Percentiles rank a stretch among this genome's conserved stretches.
These are phyloP conservation scores for Grifola frondosa DNA, from an alignment of 1,284 basidiomycete species.

Conservation along the genomic window DNA sequence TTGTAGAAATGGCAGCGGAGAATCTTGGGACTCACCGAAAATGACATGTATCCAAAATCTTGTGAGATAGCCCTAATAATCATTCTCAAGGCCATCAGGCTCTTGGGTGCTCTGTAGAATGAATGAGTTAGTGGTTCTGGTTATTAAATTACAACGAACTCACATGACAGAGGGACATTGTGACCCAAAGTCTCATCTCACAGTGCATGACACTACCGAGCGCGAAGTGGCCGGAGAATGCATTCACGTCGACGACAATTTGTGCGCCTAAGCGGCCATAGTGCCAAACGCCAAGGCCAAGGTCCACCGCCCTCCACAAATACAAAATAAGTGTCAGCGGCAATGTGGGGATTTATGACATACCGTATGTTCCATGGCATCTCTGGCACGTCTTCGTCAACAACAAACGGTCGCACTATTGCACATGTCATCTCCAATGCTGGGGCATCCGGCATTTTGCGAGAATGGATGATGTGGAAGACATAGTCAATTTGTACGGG, in stretches of 20 bases:
- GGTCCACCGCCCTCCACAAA: neutral
- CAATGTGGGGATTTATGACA: neutral
- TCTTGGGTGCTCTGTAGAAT: neutral
- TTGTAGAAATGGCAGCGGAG: too few relatives aligned
- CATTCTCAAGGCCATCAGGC: neutral
- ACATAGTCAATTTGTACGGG: neutral
- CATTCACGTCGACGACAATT: neutral
- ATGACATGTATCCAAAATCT: too few relatives aligned
- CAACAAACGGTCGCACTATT: neutral
- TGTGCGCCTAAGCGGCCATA: neutral
- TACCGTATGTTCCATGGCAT: neutral
- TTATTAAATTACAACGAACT: neutral
- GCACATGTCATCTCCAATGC: neutral
- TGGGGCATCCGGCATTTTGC: neutral
- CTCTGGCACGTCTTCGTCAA: neutral
- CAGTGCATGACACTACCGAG: neutral
- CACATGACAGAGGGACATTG: slow-evolving; percentile 1
- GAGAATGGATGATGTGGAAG: neutral
- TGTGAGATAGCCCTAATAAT: too few relatives aligned
- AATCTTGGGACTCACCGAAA: too few relatives aligned
- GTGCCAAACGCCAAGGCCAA: neutral
- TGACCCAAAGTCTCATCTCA: neutral
- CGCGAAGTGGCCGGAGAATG: neutral
- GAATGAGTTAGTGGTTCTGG: neutral
- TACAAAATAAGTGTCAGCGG: neutral